Conservation (phyloP, 192 early-diverging fungal genomes). For the Bifiguratus adelaidae region DNA sequence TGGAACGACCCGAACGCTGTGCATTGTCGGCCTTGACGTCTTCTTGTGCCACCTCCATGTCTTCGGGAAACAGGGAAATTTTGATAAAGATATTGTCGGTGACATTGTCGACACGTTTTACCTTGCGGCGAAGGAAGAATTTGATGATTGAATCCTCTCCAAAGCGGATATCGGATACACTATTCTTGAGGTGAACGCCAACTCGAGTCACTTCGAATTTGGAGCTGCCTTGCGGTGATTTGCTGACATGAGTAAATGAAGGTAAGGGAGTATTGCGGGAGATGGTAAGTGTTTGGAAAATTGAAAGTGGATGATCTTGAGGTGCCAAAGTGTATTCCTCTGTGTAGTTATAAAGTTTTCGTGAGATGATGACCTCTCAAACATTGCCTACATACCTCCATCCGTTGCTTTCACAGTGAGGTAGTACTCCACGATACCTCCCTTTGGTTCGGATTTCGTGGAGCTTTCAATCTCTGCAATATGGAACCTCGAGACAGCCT, state of each 20-base stretch:
- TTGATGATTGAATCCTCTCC: conserved; percentile 27
- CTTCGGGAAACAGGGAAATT: conserved; percentile 13
- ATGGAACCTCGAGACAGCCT: conserved; percentile 39
- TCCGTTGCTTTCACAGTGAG: conserved; percentile 37
- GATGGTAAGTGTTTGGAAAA: conserved; percentile 37
- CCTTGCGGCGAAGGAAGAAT: conserved; percentile 34
- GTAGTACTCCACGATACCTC: conserved; percentile 26
- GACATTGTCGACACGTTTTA: conserved; percentile 18
- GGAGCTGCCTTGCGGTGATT: conserved; percentile 4
- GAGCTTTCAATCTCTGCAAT: conserved; percentile 32
- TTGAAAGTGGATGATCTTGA: conserved; percentile 38
- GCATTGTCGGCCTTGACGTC: not conserved
- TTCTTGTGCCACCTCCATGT: not conserved
- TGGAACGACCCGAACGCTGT: not conserved
- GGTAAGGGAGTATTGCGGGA: conserved; percentile 38
- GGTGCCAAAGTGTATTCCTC: conserved; percentile 35
- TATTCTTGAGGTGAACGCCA: conserved; percentile 6
- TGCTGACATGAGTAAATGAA: conserved; percentile 23
- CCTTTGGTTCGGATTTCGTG: not conserved
- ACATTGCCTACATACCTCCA: conserved; percentile 22
- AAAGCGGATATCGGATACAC: conserved; percentile 8
- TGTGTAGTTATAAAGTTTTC: conserved; percentile 1
- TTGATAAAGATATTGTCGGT: conserved; percentile 22
- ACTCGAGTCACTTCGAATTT: conserved; percentile 17
- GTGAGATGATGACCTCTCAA: not conserved